Evolutionary conservation across 2,329 filamentous ascomycete genomes (phyloP), one percentile per base, ranked within the genome.

Genomic region (Microcyclospora tardicrescens): DNA sequence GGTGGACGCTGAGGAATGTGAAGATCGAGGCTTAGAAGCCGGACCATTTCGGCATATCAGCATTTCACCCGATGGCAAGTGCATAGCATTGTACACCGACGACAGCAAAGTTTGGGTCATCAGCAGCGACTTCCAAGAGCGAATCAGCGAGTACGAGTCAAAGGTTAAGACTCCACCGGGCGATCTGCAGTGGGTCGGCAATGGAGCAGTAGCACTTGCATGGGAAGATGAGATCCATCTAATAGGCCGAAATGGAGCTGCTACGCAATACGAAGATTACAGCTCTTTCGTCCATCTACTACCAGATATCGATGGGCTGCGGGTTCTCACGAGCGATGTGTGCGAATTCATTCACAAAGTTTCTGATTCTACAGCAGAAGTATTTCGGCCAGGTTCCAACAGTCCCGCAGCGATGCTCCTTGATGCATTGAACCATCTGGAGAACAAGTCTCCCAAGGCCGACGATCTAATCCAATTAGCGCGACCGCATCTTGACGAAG

Each of bases 151-250:
- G 62, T 89, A 96, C 56, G 79, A 94, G 53, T 89, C 87, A 1
- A 79, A 79, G 49, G 87, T 84, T 9, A 81, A 81, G 58, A 93
- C 85, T 5, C 72, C 80, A 1, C 91, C 91, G 3, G 81, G 84
- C 51, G 84, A 91, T 46, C 72, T 98, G 44, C 81, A 91, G 52
- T 98, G 91, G 91, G 98, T 91, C 59, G 91, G 91, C 5, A 89
- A 91, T 52, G 89, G 96, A 60, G 85, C 87, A 11, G 82, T 91
- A 3, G 76, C 94, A 19, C 77, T 98, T 51, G 87, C 87, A 0
- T 98, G 91, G 91, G 91, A 96, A 56, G 91, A 98, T 55, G 91
- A 98, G 60, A 80, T 98, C 3, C 91, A 95, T 55, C 72, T 98
- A 19, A 81, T 98, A 43, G 91, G 89, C 0, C 85, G 86, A 0